Base-by-base conservation (phyloP, 2,329 filamentous ascomycete genomes). In the Sclerotinia subarctica region DNA sequence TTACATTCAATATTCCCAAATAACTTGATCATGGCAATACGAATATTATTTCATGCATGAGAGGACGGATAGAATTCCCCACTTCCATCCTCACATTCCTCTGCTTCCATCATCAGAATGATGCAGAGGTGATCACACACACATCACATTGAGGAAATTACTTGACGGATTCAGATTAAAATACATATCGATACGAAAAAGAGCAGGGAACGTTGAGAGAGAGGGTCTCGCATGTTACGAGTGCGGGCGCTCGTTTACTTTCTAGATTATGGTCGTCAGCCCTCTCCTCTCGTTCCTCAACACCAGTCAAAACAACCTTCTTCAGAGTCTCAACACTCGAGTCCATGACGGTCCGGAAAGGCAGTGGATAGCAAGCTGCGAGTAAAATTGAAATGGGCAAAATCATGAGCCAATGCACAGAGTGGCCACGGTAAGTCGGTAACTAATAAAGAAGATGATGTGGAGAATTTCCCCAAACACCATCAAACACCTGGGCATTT, bases 401-500 rank as follows among this genome's bases (percentile, higher is more conserved):
- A 19, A 32, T 54, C 17, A 29, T 6, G 19, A 21, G 13, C 38
- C 38, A 42, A 42, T 42, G 38, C 3, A 42, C 35, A 13, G 3
- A 13, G 35, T 38, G 13, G 4, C 32, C 32, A 32, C 32, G 3
- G 29, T 29, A 29, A 29, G 29, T 29, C 29, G 2, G 5, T 29
- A 29, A 29, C 29, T 5, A 29, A 29, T 29, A 29, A 42, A 17
- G 52, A 32, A 32, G 26, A 26, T 13, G 4, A 46, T 44, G 56
- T 58, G 56, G 56, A 58, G 56, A 29, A 24, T 44, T 44, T 58
- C 56, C 56, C 56, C 15, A 38, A 58, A 42, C 56, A 44, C 15
- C 35, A 58, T 44, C n/a, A 21, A 44, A 1, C 35, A 10, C 6
- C 7, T n/a, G n/a, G 8, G 2, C 24, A 44, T 26, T 42, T 21